Evolutionary conservation across 371 early-diverging fungal species (phyloP), one percentile per base, ranked within the genome.

Genomic region (Haplosporangium sp.): DNA sequence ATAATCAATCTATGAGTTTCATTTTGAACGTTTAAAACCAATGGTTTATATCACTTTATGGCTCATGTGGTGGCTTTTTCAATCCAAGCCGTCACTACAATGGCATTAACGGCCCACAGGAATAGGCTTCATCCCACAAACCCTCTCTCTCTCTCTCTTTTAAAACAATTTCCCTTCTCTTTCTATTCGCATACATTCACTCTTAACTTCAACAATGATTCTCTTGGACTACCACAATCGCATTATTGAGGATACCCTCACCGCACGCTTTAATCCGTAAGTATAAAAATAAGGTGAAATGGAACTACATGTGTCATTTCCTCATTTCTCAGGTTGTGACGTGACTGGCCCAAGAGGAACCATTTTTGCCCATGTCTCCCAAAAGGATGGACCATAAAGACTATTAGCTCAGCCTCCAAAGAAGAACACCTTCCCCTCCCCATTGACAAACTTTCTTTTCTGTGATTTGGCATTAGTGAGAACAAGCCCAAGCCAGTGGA

Each of bases 401-500:
- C 55, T 35, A 55, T 34, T 27, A 13, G 11, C 20, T 10, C 19
- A 42, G 47, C 47, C 13, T 1, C 50, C 34, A 4, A 67, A 8
- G 2, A 20, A 38, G 3, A 39, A 19, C 20, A 50, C 11, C 27
- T 27, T 27, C 27, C 27, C 27, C 1, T 27, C 1, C 27, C 27
- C 48, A 11, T 55, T 39, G 35, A 37, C 65, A 53, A 13, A 34
- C 27, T 17, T 13, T 15, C 67, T 55, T 47, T 17, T 2, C 71
- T 38, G 70, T 11, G 66, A 27, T 27, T 2, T n/a, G 39, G 40
- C 19, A 17, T 59, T 65, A 66, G 69, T 71, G 92, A 95, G 72
- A 94, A 91, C 63, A 93, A 94, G 83, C 89, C 91, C n/a, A 96
- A 96, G 63, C 86, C 90, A n/a, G 75, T 96, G 52, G 90, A 91